These are phyloP conservation scores for Trypanosomatidae sp. DNA, from an alignment of 208 protist species.

Conservation along the genomic window DNA sequence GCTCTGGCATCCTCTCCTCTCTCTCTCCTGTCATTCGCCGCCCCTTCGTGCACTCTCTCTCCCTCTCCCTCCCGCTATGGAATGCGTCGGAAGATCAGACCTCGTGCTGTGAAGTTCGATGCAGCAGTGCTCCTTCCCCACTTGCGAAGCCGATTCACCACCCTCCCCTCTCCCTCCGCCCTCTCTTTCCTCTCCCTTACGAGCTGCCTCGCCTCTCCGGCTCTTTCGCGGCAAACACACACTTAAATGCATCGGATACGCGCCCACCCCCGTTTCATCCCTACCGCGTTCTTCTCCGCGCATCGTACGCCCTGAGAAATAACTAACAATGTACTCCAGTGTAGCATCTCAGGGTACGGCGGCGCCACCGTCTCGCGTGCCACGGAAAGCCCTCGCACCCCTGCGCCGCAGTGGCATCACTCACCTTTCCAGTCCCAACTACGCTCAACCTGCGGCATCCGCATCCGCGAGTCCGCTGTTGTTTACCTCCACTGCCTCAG, in stretches of 20 bases:
- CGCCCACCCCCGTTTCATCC: not conserved
- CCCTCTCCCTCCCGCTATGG: not conserved
- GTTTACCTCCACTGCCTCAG: not conserved
- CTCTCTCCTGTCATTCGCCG: not conserved
- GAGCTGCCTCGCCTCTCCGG: not conserved
- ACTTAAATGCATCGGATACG: not conserved
- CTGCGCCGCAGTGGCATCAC: slow-evolving; percentile 23
- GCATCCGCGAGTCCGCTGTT: not conserved
- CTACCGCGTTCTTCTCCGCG: not conserved
- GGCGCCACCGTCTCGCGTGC: not conserved
- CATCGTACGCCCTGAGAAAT: not conserved
- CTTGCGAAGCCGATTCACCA: not conserved
- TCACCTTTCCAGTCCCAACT: slow-evolving; percentile 5
- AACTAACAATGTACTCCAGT: not conserved
- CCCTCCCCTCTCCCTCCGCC: not conserved
- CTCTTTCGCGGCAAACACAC: not conserved
- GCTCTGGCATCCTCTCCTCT: not conserved
- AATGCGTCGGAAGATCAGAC: not conserved
- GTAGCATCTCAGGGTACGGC: not conserved
- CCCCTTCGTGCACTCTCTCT: not conserved
- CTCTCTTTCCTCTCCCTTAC: not conserved
- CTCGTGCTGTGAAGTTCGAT: not conserved
- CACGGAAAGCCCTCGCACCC: not conserved
- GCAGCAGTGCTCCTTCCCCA: not conserved
- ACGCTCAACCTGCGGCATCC: not conserved